phyloP scores from a whole-genome alignment of 1,139 yeast species.

The Sugiyamaella neomexicana region DNA sequence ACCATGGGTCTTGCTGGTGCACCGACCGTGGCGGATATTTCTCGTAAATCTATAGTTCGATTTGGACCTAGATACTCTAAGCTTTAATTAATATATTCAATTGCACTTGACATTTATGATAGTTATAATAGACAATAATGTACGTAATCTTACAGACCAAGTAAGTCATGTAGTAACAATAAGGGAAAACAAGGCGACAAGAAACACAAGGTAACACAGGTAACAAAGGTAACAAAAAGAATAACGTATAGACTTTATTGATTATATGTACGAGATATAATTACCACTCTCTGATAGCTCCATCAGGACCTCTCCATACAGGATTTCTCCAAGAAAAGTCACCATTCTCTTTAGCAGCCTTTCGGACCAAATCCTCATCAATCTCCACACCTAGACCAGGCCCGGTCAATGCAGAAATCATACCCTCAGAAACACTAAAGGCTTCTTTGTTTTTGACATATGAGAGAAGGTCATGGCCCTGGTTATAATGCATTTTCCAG shows the following conservation, averaged over 20 bases:
- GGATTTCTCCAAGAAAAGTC: conserved; percentile 36
- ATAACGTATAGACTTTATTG: neutral
- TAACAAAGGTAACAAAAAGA: too few species aligned
- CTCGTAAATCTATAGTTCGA: conserved; percentile 25
- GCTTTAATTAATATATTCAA: conserved; percentile 18
- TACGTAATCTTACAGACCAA: too few species aligned
- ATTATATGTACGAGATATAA: neutral
- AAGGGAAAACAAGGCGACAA: too few species aligned
- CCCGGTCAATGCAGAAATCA: conserved; percentile 29
- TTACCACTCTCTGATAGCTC: conserved; percentile 35
- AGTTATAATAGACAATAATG: too few species aligned
- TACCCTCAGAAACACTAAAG: conserved; percentile 33
- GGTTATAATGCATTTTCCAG: conserved; percentile 36
- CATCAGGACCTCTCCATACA: conserved; percentile 35
- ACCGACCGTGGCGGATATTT: conserved; percentile 26
- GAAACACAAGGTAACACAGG: too few species aligned
- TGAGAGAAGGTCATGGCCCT: conserved; percentile 32
- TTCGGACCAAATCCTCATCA: conserved; percentile 32
- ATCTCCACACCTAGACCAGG: conserved; percentile 38
- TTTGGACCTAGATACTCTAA: conserved; percentile 27
- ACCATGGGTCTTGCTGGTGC: conserved; percentile 36
- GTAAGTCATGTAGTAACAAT: too few species aligned
- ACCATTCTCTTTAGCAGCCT: conserved; percentile 27
- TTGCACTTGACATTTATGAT: too few species aligned
- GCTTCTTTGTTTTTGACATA: conserved; percentile 33